Conservation (phyloP, 805 yeast genomes). For the Yarrowia sp. region DNA sequence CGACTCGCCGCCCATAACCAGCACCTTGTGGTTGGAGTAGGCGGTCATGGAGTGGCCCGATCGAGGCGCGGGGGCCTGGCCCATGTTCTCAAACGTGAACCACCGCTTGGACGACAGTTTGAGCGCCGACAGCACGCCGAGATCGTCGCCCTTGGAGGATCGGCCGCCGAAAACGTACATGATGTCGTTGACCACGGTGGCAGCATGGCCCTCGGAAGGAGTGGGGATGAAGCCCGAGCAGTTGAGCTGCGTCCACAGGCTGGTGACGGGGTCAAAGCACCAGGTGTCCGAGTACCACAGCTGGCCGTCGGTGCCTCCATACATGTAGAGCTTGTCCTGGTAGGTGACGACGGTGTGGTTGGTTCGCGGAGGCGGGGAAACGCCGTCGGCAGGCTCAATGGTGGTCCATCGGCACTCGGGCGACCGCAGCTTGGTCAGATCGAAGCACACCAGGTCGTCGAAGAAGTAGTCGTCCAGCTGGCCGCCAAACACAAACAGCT, state of each 20-base stretch:
- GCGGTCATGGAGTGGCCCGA: constrained; percentile 91
- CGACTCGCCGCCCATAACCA: constrained; percentile 93
- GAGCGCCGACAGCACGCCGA: constrained; percentile 72
- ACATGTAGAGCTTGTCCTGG: constrained; percentile 79
- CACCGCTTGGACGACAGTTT: constrained; percentile 75
- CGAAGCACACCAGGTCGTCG: constrained; percentile 85
- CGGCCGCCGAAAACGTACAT: constrained; percentile 92
- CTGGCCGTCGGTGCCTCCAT: constrained; percentile 88
- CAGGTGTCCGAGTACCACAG: constrained; percentile 77
- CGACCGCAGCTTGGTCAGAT: constrained; percentile 81
- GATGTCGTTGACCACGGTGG: constrained; percentile 76
- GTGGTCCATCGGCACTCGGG: constrained; percentile 86
- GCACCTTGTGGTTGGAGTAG: constrained; percentile 67
- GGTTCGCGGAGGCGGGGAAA: constrained; percentile 79
- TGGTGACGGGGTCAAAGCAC: constrained; percentile 72
- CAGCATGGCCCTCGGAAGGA: constrained; percentile 91
- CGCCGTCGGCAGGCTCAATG: constrained; percentile 60
- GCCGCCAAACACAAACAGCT: constrained; percentile 89
- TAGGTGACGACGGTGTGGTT: constrained; percentile 88
- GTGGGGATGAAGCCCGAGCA: constrained; percentile 80
- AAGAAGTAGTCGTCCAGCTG: constrained; percentile 84
- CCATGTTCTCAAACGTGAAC: constrained; percentile 65
- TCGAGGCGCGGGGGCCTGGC: constrained; percentile 76
- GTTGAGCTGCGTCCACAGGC: constrained; percentile 73
- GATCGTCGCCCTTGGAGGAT: constrained; percentile 70